Base-by-base conservation (phyloP, 140 eudicot genomes). In the Oenanthe javanica region DNA sequence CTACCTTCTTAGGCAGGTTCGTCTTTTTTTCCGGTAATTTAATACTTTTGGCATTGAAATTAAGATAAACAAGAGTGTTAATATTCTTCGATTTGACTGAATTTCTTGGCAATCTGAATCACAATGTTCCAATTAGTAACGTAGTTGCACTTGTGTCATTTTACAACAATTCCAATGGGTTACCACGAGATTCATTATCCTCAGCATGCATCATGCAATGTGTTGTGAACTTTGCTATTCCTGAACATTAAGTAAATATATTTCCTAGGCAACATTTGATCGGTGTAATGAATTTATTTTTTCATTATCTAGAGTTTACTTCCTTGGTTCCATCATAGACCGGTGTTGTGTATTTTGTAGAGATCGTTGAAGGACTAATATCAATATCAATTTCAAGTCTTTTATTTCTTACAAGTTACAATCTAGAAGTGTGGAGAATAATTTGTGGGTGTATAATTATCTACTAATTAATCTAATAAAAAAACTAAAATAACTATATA, bases 1-100 rank as follows among this genome's bases (percentile, higher is more conserved):
- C 59, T 81, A 86, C 63, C 98, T 90, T 80, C 84, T 94, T 82
- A 94, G 97, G 88, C 91, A 90, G 98, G 98, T 94, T 82, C 4
- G 98, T 91, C 76, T 47, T 45, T 66, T 10, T 57, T 78, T 73
- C 74, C 76, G 76, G 23, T 50, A 31, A 21, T 52, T 64, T 6
- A 42, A 79, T 70, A n/a, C 10, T 11, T 4, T 13, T 46, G 16
- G 21, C 47, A 23, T 74, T 74, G 55, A 9, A 46, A 13, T 23
- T 47, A 9, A 11, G 25, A n/a, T 57, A 5, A 21, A 59, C 69
- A 59, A 59, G 13, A 59, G 8, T 59, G 16, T n/a, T 31, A 10
- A 75, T 51, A 52, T 2, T 19, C n/a, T 55, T 77, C 1, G 6
- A n/a, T 19, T 77, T 77, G 21, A 36, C 59, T 50, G 23, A n/a